Conservation (phyloP, 495 filamentous ascomycete species). For the Annulohypoxylon nitens region DNA sequence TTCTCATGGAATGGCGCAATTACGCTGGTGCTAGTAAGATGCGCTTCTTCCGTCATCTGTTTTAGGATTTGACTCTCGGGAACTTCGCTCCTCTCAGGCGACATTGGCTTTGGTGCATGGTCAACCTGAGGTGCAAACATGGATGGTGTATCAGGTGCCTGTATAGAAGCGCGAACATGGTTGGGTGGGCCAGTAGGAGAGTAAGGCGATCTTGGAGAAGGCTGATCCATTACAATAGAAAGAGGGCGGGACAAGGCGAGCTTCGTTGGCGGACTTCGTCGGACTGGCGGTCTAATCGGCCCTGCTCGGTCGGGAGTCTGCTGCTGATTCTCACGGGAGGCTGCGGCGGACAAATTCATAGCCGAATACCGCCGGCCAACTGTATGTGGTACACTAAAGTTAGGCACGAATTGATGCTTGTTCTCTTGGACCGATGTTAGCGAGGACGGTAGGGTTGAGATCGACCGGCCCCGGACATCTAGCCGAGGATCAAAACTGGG, state of each 20-base stretch:
- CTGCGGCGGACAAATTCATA: conserved; percentile 39
- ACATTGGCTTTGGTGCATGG: conserved; percentile 17
- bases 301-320: conserved; percentile 35
- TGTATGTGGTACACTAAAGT: conserved; percentile 64
- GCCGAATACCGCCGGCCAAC: conserved; percentile 59
- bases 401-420: conserved; percentile 50
- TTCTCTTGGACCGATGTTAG: conserved; percentile 34
- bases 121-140: conserved; percentile 45
- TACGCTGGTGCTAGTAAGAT: background rate
- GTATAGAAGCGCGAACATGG: conserved; percentile 18
- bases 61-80: conserved; percentile 25
- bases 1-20: background rate
- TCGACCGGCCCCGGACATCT: conserved; percentile 33
- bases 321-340: conserved; percentile 18
- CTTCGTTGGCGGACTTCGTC: conserved; percentile 59
- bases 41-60: conserved; percentile 8
- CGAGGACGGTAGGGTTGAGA: conserved; percentile 15
- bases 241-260: conserved; percentile 60
- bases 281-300: conserved; percentile 38
- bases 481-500: conserved; percentile 56
- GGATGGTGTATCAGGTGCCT: conserved; percentile 47
- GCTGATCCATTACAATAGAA: conserved; percentile 64
- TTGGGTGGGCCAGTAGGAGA: conserved; percentile 21
- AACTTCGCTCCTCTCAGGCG: conserved; percentile 20
- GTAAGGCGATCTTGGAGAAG: conserved; percentile 53